Evolutionary conservation across 768 basidiomycete genomes (phyloP).

Genomic region (Rhizopogon roseolus): DNA sequence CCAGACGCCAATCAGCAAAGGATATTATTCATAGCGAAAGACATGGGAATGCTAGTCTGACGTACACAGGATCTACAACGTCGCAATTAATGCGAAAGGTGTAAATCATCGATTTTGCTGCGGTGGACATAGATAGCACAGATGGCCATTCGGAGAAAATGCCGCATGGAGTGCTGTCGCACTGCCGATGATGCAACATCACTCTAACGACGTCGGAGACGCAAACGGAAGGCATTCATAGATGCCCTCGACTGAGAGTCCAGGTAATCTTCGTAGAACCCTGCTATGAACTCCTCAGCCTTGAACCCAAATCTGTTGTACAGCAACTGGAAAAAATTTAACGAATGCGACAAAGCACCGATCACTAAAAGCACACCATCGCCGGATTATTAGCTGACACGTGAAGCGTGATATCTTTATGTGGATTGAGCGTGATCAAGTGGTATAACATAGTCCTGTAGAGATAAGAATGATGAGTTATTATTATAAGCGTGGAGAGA

Average conservation of each 20-base stretch:
- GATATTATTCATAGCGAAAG: no score
- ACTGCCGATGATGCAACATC: neutral
- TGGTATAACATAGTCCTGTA: constrained; percentile 73
- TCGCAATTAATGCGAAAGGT: neutral
- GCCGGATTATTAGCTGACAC: constrained; percentile 80
- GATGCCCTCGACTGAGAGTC: constrained; percentile 63
- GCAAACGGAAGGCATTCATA: constrained; percentile 76
- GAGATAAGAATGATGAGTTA: neutral
- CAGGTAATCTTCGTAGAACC: constrained; percentile 80
- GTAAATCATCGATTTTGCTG: neutral
- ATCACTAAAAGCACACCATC: constrained; percentile 42
- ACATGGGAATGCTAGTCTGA: neutral
- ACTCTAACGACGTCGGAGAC: constrained; percentile 51
- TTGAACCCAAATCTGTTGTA: constrained; percentile 90
- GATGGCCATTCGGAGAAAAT: neutral
- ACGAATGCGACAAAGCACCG: constrained; percentile 4
- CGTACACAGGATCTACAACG: neutral
- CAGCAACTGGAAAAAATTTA: constrained; percentile 43
- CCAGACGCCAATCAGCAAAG: neutral
- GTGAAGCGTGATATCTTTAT: constrained; percentile 76
- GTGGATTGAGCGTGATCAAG: constrained; percentile 64
- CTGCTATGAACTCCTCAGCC: constrained; percentile 76
- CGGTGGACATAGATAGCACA: neutral
- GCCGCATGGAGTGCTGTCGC: neutral
- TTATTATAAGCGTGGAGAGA: neutral